Percentiles rank a stretch among this genome's conserved stretches.
Conservation (phyloP, 2,329 filamentous ascomycete genomes). For the Colletotrichum salicis region DNA sequence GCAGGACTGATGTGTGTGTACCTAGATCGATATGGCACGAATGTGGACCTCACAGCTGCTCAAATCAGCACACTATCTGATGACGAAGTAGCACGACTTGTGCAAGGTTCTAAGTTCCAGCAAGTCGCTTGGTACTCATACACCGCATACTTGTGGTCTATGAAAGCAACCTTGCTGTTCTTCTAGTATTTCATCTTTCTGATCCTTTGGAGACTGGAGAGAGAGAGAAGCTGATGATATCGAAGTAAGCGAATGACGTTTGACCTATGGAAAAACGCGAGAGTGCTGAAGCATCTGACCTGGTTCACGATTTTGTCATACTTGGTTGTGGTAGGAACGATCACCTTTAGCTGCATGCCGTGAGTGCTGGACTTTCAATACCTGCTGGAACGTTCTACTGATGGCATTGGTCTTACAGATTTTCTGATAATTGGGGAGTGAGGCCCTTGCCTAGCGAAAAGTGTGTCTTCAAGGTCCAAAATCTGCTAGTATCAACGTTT, state of each 20-base stretch:
- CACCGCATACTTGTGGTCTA: conserved; percentile 48
- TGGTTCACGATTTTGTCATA: conserved; percentile 21
- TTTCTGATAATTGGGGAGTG: conserved; percentile 24
- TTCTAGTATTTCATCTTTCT: conserved; percentile 36
- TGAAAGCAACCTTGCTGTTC: conserved; percentile 44
- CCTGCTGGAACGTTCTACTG: background rate
- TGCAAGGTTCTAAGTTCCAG: conserved; percentile 49
- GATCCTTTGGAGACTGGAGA: background rate
- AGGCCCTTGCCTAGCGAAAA: conserved; percentile 26
- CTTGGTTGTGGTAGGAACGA: conserved; percentile 18
- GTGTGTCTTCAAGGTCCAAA: conserved; percentile 38
- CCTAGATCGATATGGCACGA: conserved; percentile 17
- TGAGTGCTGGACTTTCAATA: background rate
- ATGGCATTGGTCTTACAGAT: background rate
- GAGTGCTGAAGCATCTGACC: conserved; percentile 8
- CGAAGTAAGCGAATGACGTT: conserved; percentile 41
- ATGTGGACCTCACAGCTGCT: conserved; percentile 17
- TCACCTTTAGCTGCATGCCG: conserved; percentile 25
- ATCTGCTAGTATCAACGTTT: conserved; percentile 38
- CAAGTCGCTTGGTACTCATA: conserved; percentile 53
- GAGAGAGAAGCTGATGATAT: background rate
- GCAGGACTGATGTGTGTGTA: background rate
- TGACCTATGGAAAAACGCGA: conserved; percentile 39
- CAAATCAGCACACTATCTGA: conserved; percentile 38
- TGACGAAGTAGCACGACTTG: conserved; percentile 42